Evolutionary conservation across 129 eudicot species (phyloP).

Genomic region (Pittosporum tobira): DNA sequence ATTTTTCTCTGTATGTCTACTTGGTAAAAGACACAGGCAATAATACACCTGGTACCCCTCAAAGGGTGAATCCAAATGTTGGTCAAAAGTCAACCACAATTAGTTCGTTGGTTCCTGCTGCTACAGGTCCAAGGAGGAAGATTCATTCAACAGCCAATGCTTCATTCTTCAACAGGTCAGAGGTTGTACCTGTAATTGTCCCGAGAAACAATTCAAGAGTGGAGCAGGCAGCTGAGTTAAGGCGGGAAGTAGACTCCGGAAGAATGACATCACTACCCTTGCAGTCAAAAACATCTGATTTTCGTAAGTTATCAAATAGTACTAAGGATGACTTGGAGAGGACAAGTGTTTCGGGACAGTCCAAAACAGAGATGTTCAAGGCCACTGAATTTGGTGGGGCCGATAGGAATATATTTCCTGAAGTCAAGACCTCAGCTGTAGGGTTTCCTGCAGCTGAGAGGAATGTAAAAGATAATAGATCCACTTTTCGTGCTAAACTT

Average conservation of each 20-base stretch:
- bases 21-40: conserved; percentile 56
- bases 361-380: conserved; percentile 32
- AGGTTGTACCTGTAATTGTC: conserved; percentile 64
- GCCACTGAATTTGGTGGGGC: conserved; percentile 31
- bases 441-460: conserved; percentile 35
- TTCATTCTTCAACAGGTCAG: conserved; percentile 48
- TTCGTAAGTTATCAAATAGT: conserved; percentile 37
- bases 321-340: conserved; percentile 48
- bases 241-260: conserved; percentile 57
- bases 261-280: conserved; percentile 39
- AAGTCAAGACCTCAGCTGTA: conserved; percentile 25
- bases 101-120: conserved; percentile 32
- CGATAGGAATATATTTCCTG: conserved; percentile 32
- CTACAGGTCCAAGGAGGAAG: conserved; percentile 46
- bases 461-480: conserved; percentile 41
- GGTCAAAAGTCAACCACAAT: conserved; percentile 41
- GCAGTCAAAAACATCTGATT: conserved; percentile 44
- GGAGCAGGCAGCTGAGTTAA: conserved; percentile 57
- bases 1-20: conserved; percentile 3
- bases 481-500: conserved; percentile 28
- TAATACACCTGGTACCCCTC: conserved; percentile 60
- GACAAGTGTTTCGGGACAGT: conserved; percentile 27
- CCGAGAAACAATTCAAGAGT: conserved; percentile 50
- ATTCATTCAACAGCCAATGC: conserved; percentile 38
- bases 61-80: conserved; percentile 38